Evolutionary conservation across 2,329 filamentous ascomycete species (phyloP), one percentile per base, ranked within the genome.

Genomic region (Botrytis fragariae): DNA sequence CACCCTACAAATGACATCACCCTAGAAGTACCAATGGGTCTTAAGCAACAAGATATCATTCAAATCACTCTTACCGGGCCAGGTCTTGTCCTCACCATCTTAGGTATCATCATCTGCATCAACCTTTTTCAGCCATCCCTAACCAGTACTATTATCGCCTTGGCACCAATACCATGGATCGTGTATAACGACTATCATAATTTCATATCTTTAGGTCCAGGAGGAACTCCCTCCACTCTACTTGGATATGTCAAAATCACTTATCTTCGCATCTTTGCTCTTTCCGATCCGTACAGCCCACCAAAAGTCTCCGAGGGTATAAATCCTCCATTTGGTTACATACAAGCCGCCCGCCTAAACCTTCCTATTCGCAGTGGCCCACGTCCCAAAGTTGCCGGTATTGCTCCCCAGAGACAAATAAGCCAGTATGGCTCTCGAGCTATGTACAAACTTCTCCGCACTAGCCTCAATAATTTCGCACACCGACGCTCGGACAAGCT

Each of bases 381-480:
- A 1, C 87, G 92, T 1, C 94, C 93, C 1, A 80, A 82, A 3
- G 91, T 95, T 16, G 88, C 86, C 59, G 93, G 93, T 67, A 93
- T 97, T 73, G 93, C 93, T 1, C 93, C 93, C 0, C 93, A 97
- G 79, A 88, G 93, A 3, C 93, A 97, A 82, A 85, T 91, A 29
- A 88, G 91, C 80, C 93, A 97, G 79, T 86, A 86, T 59, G 88
- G 89, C 18, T 85, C 85, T 8, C 73, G 80, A 8, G 79, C 82
- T 22, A 87, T 89, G 79, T 90, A 91, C 80, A 79, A 83, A n/a
- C 81, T 83, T 22, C 85, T 94, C 5, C 84, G 86, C 2, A 79
- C 81, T 1, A 84, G 86, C 3, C 84, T 94, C 67, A 82, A 86
- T 72, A 81, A 81, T 6, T 84, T 93, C 37, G 85, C 85, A 18